phyloP scores from a whole-genome alignment of 1,139 yeast genomes.

The Protomyces arabidopsidicola region DNA sequence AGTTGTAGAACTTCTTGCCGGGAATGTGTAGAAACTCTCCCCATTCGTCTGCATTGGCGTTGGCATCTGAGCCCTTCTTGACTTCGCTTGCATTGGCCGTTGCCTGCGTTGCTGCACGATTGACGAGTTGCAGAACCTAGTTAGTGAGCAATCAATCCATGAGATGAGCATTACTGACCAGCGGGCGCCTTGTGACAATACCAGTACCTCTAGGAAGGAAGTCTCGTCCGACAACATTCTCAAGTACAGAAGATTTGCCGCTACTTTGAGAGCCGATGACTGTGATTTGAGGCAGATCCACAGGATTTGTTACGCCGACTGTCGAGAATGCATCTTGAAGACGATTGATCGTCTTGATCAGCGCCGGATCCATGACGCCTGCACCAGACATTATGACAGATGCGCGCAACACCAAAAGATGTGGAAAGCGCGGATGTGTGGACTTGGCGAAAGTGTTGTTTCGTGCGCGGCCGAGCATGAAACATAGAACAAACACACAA shows the following conservation, averaged over 20 bases:
- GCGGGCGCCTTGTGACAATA: conserved; percentile 89
- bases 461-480: too few relatives aligned
- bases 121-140: conserved; percentile 36
- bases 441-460: too few relatives aligned
- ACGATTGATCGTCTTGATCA: conserved; percentile 86
- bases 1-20: conserved; percentile 77
- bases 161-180: conserved; percentile 44
- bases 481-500: too few relatives aligned
- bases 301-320: conserved; percentile 53
- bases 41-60: conserved; percentile 90
- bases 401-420: not conserved
- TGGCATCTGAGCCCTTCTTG: conserved; percentile 39
- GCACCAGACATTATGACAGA: conserved; percentile 6
- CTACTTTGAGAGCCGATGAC: conserved; percentile 95
- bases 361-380: conserved; percentile 71
- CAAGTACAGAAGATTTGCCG: conserved; percentile 90
- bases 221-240: conserved; percentile 91
- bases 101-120: conserved; percentile 32
- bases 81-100: conserved; percentile 33
- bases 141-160: too few relatives aligned
- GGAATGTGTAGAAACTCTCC: conserved; percentile 96
- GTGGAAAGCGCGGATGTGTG: too few relatives aligned
- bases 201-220: conserved; percentile 84
- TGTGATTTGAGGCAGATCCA: conserved; percentile 89
- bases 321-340: conserved; percentile 92